Base-by-base conservation (phyloP, 148 eudicot genomes). In the Diospyros kaki region DNA sequence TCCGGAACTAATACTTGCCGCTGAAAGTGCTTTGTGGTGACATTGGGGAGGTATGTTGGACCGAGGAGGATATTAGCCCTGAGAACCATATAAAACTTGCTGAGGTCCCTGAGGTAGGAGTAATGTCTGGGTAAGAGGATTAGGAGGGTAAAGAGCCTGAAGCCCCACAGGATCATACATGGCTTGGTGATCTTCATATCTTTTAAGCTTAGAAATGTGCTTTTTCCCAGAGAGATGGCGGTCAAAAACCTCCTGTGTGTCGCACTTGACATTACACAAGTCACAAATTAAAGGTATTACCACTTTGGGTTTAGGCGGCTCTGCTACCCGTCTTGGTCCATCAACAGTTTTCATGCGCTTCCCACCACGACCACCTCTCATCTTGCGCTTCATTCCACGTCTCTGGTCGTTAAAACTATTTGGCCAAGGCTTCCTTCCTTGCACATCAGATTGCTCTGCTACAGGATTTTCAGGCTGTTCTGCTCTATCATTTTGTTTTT, bases 121-220 rank as follows among this genome's bases (percentile, higher is more conserved):
- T 56, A 75, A 67, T 9, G 79, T 71, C 65, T 78, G 81, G 10
- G 78, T 5, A 43, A 83, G 54, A 45, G 83, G 83, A 70, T 81
- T 81, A 55, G 84, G 84, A 15, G 86, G 86, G 54, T 83, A 83
- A 69, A 83, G 80, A 58, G 76, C 86, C 64, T 80, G 83, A 64
- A 83, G 80, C 17, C 80, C 86, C 9, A 17, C 9, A 0, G 75
- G 86, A 44, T 83, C 86, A 60, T 83, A 83, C 80, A 83, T 76
- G 52, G 77, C 80, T 64, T 79, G 86, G 75, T 83, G 86, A 66
- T 81, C 80, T 73, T 79, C 83, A 55, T 55, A 79, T 15, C 83
- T 63, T 67, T 83, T 83, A 54, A 79, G 71, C 72, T 79, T 80
- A 3, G 86, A 40, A 28, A 63, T 83, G 68, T 83, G 86, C 51